Evolutionary conservation across 305 asterid species (phyloP), one percentile per base, ranked within the genome.

Genomic region (Fraxinus xanthoxyloides): DNA sequence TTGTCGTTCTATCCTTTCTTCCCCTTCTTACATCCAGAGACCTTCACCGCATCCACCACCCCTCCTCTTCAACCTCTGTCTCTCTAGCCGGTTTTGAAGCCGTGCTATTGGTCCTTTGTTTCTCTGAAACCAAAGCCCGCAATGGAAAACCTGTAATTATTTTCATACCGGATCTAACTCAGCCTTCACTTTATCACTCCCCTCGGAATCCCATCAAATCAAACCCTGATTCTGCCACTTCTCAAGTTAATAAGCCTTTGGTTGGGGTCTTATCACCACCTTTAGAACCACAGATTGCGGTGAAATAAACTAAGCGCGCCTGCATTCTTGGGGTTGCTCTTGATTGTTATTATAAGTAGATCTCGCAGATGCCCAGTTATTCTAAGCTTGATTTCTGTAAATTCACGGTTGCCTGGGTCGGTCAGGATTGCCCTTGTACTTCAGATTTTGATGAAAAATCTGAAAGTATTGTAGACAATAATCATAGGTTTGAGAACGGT

Each of bases 351-450:
- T 93, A 89, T 86, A 91, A 91, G 81, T 97, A 92, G 90, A 90
- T 96, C 86, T 90, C 98, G 2, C 97, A 93, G 85, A 94, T 96
- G 97, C 98, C 98, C 4, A 87, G 88, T 35, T 96, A 98, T 97
- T 94, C 95, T 1, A 94, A 96, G 90, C 75, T 86, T 77, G 97
- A 96, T 84, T 91, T 94, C 77, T 94, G 98, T 72, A 88, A 54
- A 54, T 90, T 88, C 34, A 89, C 87, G 0, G 81, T 93, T 4
- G 91, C 81, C 84, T 96, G 99, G 98, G 98, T 94, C 2, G 98
- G 97, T 74, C 87, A 85, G 43, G 92, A 90, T 30, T 96, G 99
- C 84, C 89, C 94, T n/a, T 96, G 99, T 72, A 86, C 87, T 24
- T 91, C 93, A 0, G 97, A 95, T 23, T 91, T 92, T 24, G 97